phyloP scores from a whole-genome alignment of 768 basidiomycete species.

The Lentinula sp. region DNA sequence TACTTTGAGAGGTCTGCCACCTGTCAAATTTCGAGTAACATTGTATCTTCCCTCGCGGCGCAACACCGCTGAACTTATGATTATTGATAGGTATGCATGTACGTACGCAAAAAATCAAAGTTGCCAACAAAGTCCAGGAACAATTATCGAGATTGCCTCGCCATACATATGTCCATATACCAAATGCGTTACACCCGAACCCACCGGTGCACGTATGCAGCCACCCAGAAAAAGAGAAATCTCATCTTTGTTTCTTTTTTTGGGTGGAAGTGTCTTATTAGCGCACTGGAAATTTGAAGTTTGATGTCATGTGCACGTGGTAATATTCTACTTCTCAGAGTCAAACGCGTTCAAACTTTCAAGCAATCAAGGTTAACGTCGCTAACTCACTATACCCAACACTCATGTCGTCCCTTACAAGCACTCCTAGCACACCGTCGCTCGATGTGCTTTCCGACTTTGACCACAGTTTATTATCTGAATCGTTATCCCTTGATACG shows the following conservation, averaged over 20 bases:
- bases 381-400: too few relatives aligned
- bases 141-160: not conserved
- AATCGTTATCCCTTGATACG: constrained; percentile 29
- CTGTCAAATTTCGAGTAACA: not conserved
- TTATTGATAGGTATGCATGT: not conserved
- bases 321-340: too few relatives aligned
- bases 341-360: too few relatives aligned
- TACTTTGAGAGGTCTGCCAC: not conserved
- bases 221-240: not conserved
- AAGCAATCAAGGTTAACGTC: too few relatives aligned
- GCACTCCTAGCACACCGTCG: not conserved
- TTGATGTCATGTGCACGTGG: too few relatives aligned
- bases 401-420: not conserved
- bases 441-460: constrained; percentile 10
- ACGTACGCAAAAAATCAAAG: not conserved
- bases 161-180: not conserved
- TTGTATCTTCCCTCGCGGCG: too few relatives aligned
- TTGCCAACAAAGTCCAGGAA: not conserved
- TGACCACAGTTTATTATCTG: constrained; percentile 11
- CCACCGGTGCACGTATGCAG: not conserved
- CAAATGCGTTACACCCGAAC: not conserved
- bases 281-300: too few relatives aligned
- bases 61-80: too few relatives aligned
- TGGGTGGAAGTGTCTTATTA: too few relatives aligned
- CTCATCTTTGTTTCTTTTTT: too few relatives aligned